phyloP scores from a whole-genome alignment of 495 filamentous ascomycete genomes.

The Aspergillus ellipticus region DNA sequence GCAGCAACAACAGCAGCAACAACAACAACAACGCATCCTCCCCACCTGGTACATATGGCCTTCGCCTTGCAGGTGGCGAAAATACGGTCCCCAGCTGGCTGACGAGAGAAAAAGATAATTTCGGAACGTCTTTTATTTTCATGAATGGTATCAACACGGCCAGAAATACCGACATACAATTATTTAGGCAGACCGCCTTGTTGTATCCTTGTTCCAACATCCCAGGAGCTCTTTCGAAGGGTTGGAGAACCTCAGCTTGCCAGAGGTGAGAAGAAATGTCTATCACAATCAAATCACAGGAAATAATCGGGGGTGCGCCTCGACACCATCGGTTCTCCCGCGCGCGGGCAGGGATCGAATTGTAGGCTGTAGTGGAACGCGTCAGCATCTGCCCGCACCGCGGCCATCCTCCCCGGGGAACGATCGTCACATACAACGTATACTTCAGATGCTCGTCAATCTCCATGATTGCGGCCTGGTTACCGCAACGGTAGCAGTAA shows the following conservation, averaged over 20 bases:
- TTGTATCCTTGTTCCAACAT: conserved; percentile 31
- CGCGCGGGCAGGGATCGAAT: conserved; percentile 97
- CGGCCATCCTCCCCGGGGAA: neutral
- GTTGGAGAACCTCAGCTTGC: conserved; percentile 19
- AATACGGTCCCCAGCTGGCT: too few relatives aligned
- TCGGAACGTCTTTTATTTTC: conserved; percentile 40
- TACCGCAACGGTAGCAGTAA: conserved; percentile 97
- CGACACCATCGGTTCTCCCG: conserved; percentile 98
- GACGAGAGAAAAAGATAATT: neutral
- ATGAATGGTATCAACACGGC: conserved; percentile 49
- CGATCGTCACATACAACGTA: conserved; percentile 75
- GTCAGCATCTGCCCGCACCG: conserved; percentile 12
- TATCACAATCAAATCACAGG: conserved; percentile 60
- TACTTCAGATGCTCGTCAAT: conserved; percentile 99
- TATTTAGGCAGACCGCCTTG: conserved; percentile 29
- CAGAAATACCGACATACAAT: conserved; percentile 41
- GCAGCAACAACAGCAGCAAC: neutral
- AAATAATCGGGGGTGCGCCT: conserved; percentile 97
- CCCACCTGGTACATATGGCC: neutral
- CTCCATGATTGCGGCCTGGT: conserved; percentile 99
- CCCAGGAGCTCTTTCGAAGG: conserved; percentile 29
- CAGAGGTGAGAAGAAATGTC: conserved; percentile 28
- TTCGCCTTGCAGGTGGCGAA: neutral
- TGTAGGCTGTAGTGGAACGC: conserved; percentile 66
- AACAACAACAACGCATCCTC: neutral